Evolutionary conservation across 495 filamentous ascomycete species (phyloP).

Genomic region (Penicillium pulvis): DNA sequence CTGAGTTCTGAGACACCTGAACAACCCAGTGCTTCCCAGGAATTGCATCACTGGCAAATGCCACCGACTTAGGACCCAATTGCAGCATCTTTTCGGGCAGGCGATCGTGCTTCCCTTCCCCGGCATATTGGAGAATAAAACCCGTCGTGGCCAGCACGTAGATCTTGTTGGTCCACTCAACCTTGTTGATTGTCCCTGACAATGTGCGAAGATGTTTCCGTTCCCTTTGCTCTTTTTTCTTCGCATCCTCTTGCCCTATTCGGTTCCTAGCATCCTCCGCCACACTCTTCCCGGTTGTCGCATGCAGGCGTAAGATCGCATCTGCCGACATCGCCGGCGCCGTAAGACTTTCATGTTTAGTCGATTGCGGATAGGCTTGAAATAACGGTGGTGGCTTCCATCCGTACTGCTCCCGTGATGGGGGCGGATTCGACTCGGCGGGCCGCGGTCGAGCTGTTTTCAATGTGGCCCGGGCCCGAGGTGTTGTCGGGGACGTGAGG

Average conservation of each 20-base stretch:
- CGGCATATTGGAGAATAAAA: conserved; percentile 84
- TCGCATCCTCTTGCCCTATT: conserved; percentile 20
- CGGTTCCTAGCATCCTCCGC: conserved; percentile 9
- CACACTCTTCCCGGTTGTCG: conserved; percentile 41
- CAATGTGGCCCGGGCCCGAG: conserved; percentile 25
- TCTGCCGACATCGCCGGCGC: conserved; percentile 56
- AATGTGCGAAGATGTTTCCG: conserved; percentile 49
- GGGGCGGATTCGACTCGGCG: conserved; percentile 18
- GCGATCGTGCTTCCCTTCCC: conserved; percentile 76
- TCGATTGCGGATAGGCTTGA: conserved; percentile 86
- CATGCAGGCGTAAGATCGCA: conserved; percentile 59
- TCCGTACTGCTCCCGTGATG: conserved; percentile 32
- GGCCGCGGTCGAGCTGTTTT: conserved; percentile 27
- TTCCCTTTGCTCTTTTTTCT: conserved; percentile 48
- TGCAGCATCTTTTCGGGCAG: conserved; percentile 85
- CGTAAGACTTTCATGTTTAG: conserved; percentile 55
- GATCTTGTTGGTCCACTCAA: conserved; percentile 81
- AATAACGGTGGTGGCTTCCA: conserved; percentile 87
- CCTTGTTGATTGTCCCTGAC: conserved; percentile 62
- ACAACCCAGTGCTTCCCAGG: conserved; percentile 91
- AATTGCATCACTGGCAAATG: conserved; percentile 91
- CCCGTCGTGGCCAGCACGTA: conserved; percentile 82
- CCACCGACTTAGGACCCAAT: conserved; percentile 81
- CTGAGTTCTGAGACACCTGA: conserved; percentile 77
- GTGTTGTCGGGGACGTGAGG: conserved; percentile 31